Evolutionary conservation across 306 rosid species (phyloP), one percentile per base, ranked within the genome.

Genomic region (Oxytropis ochrocephala): DNA sequence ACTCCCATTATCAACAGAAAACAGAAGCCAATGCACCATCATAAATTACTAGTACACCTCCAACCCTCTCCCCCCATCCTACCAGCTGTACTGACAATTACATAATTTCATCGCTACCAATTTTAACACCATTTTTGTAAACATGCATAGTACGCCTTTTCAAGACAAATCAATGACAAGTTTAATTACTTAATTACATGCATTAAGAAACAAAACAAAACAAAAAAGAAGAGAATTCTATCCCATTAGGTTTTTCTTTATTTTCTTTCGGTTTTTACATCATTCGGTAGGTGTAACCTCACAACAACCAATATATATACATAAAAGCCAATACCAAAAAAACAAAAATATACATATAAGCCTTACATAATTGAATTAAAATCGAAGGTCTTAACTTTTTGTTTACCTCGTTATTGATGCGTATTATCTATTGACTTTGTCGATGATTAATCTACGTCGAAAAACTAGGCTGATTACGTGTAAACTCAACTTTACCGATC

Each of bases 261-360:
- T n/a, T 30, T 30, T 30, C 1, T 30, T 30, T 0, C 36, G 36
- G 36, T 32, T 3, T 32, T 32, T 32, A 32, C 72, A 42, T 73
- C 72, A 55, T 64, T 18, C 18, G 73, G 49, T 74, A 32, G 78
- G 39, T 64, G 8, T 17, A 8, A 55, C 65, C 72, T 42, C 72
- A 64, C 57, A 74, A 64, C 73, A 54, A 55, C 67, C 73, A n/a
- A n/a, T n/a, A 64, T 24, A 24, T 24, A 24, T 24, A 24, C 27
- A 21, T 21, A 21, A 1, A 21, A n/a, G n/a, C n/a, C n/a, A n/a
- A n/a, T n/a, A n/a, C n/a, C n/a, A n/a, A n/a, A n/a, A n/a, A n/a
- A n/a, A n/a, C n/a, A n/a, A n/a, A n/a, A n/a, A n/a, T n/a, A n/a
- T n/a, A n/a, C n/a, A n/a, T n/a, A n/a, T 51, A 7, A 13, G 50